Evolutionary conservation across 2,329 filamentous ascomycete species (phyloP).

Genomic region (Leptographium procerum): DNA sequence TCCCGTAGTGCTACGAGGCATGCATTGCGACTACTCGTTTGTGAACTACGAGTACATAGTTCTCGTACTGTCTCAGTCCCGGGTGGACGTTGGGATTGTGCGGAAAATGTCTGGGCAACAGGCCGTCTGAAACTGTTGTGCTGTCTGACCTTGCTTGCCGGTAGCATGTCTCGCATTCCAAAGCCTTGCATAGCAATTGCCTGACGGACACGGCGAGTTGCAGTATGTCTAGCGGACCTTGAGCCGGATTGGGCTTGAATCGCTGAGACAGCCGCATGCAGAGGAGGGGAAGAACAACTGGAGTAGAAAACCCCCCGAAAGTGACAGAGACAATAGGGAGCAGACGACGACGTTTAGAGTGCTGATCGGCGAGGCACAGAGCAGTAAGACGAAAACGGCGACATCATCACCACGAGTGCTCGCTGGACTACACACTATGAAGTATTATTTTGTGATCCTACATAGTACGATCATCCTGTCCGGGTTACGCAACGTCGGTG

Average conservation of each 20-base stretch:
- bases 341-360: neutral
- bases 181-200: neutral
- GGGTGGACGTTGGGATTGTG: neutral
- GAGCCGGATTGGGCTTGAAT: no score
- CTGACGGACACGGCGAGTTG: neutral
- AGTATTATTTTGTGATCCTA: neutral
- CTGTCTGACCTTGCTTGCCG: no score
- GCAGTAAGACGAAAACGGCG: neutral
- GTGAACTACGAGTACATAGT: no score
- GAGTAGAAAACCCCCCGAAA: no score
- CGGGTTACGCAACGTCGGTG: neutral
- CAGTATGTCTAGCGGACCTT: no score
- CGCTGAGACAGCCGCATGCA: no score
- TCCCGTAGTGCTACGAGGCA: no score
- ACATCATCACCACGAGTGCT: neutral
- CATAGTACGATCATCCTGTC: no score
- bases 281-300: no score
- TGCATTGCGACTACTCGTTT: no score
- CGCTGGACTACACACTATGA: neutral
- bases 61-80: neutral
- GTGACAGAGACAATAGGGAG: neutral
- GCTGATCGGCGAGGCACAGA: neutral
- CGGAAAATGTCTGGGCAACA: neutral
- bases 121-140: neutral
- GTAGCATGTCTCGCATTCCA: neutral